These are phyloP conservation scores for Solanum tacnaense DNA, from an alignment of 257 asterid species.

Conservation along the genomic window DNA sequence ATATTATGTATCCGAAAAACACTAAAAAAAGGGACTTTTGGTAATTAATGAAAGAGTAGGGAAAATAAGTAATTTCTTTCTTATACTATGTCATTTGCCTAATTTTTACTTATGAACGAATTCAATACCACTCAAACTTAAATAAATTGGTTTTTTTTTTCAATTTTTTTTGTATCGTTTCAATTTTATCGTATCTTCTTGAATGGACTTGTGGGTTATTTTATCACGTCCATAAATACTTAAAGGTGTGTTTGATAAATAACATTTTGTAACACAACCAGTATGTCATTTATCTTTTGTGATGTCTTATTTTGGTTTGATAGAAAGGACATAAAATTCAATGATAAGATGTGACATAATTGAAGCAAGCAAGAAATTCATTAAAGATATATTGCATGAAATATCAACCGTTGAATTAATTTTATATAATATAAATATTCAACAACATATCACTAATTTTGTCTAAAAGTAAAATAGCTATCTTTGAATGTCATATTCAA, in stretches of 20 bases:
- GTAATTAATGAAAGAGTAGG: no score
- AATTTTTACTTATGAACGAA: neutral
- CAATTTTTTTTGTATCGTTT: neutral
- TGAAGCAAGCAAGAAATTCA: constrained; percentile 1
- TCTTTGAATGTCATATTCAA: constrained; percentile 6
- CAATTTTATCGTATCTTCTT: neutral
- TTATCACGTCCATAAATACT: neutral
- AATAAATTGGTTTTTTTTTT: neutral
- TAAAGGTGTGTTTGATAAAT: no score
- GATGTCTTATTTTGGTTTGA: neutral
- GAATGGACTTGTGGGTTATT: neutral
- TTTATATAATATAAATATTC: neutral
- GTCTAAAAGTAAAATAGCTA: neutral
- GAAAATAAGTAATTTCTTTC: no score
- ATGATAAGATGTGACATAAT: constrained; percentile 2
- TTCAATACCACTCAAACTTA: neutral
- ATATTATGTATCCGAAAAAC: no score
- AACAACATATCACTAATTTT: neutral
- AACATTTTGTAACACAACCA: neutral
- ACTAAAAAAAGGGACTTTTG: no score
- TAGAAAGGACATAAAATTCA: neutral
- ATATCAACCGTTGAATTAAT: neutral
- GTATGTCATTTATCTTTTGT: neutral
- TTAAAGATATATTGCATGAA: neutral
- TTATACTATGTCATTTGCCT: no score